Conservation (phyloP, 192 early-diverging fungal species). For the Allomyces javanicus region DNA sequence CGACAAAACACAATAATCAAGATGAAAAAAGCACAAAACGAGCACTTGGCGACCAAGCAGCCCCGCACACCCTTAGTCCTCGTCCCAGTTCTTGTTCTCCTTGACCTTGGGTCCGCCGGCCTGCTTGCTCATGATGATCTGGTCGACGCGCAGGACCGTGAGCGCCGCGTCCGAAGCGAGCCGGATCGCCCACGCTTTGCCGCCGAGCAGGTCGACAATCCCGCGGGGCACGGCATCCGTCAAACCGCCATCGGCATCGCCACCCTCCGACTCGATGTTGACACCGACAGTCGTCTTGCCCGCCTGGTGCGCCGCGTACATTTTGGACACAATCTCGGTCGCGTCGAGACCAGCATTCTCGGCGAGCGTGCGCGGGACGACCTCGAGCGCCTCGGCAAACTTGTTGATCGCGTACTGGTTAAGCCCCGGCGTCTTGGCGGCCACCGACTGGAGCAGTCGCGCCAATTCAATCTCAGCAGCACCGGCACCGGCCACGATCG, state of each 20-base stretch:
- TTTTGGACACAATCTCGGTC: slow-evolving; percentile 73
- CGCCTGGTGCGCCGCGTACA: slow-evolving; percentile 72
- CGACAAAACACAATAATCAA: too few species aligned
- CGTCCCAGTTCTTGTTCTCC: slow-evolving; percentile 76
- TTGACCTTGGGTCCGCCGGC: slow-evolving; percentile 86
- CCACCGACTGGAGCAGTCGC: slow-evolving; percentile 50
- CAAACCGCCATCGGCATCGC: slow-evolving; percentile 31
- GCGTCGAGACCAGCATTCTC: slow-evolving; percentile 90
- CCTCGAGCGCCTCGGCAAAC: slow-evolving; percentile 84
- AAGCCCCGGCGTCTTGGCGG: slow-evolving; percentile 78
- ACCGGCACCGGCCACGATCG: slow-evolving; percentile 80
- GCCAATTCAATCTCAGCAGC: slow-evolving; percentile 85
- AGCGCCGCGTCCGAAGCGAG: slow-evolving; percentile 79
- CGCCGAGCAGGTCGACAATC: slow-evolving; percentile 60
- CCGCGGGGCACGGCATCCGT: slow-evolving; percentile 50
- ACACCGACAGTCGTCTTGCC: slow-evolving; percentile 42
- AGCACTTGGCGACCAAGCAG: too few species aligned
- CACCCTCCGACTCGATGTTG: slow-evolving; percentile 49
- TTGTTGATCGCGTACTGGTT: slow-evolving; percentile 93
- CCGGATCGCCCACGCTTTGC: slow-evolving; percentile 76
- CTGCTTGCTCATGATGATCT: slow-evolving; percentile 97
- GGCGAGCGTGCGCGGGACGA: slow-evolving; percentile 79
- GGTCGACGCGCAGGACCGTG: slow-evolving; percentile 89
- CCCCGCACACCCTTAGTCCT: slow-evolving; percentile 29
- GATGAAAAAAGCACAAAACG: too few species aligned